Conservation (phyloP, 345 rosid species). For the Hevea brasiliensis region DNA sequence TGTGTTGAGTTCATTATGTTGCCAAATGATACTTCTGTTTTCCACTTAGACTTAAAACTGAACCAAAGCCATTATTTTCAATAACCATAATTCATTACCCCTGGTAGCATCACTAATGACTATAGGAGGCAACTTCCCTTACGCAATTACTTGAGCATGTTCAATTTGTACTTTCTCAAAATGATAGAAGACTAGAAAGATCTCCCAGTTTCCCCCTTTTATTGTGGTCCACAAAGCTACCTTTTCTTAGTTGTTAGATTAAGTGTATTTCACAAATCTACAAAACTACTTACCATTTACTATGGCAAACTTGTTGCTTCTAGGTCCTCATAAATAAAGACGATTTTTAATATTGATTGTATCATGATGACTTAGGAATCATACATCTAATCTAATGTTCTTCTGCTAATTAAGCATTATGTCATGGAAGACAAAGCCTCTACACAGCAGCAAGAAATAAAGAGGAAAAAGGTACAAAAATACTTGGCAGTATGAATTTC, state of each 20-base stretch:
- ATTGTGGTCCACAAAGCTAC: neutral
- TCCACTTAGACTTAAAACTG: neutral
- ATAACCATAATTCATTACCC: neutral
- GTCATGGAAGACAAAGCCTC: neutral
- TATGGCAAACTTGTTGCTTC: no score
- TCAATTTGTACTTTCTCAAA: neutral
- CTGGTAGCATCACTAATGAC: neutral
- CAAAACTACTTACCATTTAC: no score
- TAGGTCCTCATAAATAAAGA: no score
- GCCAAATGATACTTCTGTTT: neutral
- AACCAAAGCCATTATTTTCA: neutral
- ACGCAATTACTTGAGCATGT: neutral
- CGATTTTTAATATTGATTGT: no score
- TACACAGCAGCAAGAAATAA: no score
- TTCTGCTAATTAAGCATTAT: neutral
- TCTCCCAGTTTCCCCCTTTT: neutral
- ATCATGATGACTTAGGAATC: neutral
- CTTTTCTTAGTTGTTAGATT: no score
- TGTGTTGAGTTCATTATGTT: neutral
- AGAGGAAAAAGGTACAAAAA: neutral
- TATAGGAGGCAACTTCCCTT: neutral
- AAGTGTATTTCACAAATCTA: no score
- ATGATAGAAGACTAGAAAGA: neutral
- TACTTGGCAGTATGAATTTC: neutral
- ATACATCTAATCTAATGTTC: neutral